Conservation (phyloP, 2,329 filamentous ascomycete species). For the Trichophyton mentagrophytes region DNA sequence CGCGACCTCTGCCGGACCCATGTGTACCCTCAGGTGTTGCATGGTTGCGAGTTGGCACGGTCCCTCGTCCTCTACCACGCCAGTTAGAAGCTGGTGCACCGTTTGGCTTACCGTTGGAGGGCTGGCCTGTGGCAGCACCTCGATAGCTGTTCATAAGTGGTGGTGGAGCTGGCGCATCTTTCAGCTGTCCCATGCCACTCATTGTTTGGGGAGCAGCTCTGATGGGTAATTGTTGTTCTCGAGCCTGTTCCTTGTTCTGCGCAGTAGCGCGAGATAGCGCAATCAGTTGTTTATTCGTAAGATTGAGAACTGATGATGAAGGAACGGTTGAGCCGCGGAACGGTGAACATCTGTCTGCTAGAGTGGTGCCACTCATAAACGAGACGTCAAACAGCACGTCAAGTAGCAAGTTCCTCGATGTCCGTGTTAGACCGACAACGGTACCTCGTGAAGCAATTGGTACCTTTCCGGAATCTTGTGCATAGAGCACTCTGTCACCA, state of each 20-base stretch:
- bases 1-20: not conserved
- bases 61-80: constrained; percentile 24
- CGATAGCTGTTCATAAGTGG: constrained; percentile 48
- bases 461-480: constrained; percentile 83
- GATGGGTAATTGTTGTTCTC: constrained; percentile 44
- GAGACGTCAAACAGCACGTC: constrained; percentile 88
- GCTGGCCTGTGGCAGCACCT: constrained; percentile 41
- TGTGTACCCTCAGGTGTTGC: constrained; percentile 5
- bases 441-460: constrained; percentile 86
- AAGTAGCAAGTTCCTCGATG: constrained; percentile 65
- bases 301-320: constrained; percentile 75
- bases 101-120: constrained; percentile 26
- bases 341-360: constrained; percentile 77
- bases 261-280: constrained; percentile 36
- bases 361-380: constrained; percentile 93
- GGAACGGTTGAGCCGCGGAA: constrained; percentile 92
- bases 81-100: constrained; percentile 28
- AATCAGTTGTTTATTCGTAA: constrained; percentile 69
- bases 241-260: constrained; percentile 16
- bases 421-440: constrained; percentile 87
- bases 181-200: constrained; percentile 49
- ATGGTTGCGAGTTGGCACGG: constrained; percentile 17
- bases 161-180: constrained; percentile 38
- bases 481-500: constrained; percentile 86
- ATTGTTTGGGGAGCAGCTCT: constrained; percentile 42